Evolutionary conservation across 2,329 filamentous ascomycete species (phyloP), one percentile per base, ranked within the genome.

Genomic region (Fusarium sp.): DNA sequence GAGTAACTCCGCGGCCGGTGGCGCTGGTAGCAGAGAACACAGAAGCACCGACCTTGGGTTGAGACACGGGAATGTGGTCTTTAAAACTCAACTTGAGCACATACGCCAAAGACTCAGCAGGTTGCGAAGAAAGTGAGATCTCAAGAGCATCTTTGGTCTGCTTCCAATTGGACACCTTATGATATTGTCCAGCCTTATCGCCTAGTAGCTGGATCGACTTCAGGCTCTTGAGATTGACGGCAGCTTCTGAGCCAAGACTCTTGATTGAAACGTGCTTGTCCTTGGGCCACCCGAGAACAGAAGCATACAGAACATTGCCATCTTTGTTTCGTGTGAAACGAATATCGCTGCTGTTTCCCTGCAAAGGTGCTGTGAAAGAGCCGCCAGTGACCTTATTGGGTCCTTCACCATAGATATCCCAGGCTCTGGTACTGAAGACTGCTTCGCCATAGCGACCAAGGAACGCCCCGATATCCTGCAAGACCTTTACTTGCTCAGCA

Each of bases 311-410:
- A 27, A 31, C 13, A 21, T 42, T 6, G 4, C 27, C 47, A 2
- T 23, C 21, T 5, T 62, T 61, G 23, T 62, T 62, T 3, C 58
- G 58, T 0, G 58, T 62, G 11, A 62, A 62, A 1, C 58, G 58
- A 4, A 62, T 13, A n/a, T 62, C 58, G 3, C 57, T 62, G 21
- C 57, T 62, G n/a, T 55, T 62, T 1, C 58, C 57, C 25, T 55
- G 35, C 3, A 62, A 5, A 6, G 58, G 58, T 13, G 47, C 48
- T 0, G 57, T 62, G 4, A 62, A 62, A 21, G 57, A 61, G 2
- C 58, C 58, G 3, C 58, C 58, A 13, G 50, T 40, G 2, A 62
- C 58, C 15, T 62, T 29, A 10, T 55, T 62, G 1, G 57, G 58
- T 0, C 58, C 58, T 45, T 62, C 58, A 0, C 58, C 58, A 0